Conservation (phyloP, 345 rosid genomes). For the Eutrema yunnanense region DNA sequence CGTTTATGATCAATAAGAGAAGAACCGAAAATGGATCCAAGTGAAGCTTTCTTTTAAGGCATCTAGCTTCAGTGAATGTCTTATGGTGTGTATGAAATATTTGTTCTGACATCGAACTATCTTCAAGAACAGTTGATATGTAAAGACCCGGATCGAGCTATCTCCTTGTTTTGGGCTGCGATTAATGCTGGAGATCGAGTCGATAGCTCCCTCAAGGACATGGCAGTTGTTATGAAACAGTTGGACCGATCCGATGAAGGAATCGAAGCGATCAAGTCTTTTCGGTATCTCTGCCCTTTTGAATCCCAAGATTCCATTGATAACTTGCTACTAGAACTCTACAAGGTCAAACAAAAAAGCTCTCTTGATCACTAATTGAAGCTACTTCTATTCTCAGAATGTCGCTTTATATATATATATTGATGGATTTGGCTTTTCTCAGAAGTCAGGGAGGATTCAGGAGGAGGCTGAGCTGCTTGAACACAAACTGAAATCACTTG, state of each 20-base stretch:
- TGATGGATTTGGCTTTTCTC: background rate
- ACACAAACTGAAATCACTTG: conserved; percentile 19
- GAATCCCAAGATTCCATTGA: conserved; percentile 78
- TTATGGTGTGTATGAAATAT: background rate
- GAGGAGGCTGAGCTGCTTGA: conserved; percentile 26
- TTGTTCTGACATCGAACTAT: background rate
- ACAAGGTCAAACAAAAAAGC: conserved; percentile 38
- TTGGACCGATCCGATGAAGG: conserved; percentile 62
- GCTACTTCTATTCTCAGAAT: background rate
- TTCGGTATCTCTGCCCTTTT: conserved; percentile 61
- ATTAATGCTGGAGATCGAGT: conserved; percentile 72
- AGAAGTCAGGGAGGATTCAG: conserved; percentile 23
- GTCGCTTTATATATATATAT: background rate
- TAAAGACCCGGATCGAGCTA: conserved; percentile 62
- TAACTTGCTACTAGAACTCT: conserved; percentile 75
- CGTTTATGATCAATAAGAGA: too few species aligned
- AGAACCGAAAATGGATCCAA: too few species aligned
- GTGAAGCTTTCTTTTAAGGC: background rate
- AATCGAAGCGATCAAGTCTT: conserved; percentile 77
- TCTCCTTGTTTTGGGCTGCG: conserved; percentile 74
- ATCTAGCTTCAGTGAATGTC: background rate
- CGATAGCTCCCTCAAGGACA: conserved; percentile 65
- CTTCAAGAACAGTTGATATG: conserved; percentile 43
- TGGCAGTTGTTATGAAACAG: conserved; percentile 78
- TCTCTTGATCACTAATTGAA: background rate